phyloP scores from a whole-genome alignment of 306 rosid species.

The Malus asiatica region DNA sequence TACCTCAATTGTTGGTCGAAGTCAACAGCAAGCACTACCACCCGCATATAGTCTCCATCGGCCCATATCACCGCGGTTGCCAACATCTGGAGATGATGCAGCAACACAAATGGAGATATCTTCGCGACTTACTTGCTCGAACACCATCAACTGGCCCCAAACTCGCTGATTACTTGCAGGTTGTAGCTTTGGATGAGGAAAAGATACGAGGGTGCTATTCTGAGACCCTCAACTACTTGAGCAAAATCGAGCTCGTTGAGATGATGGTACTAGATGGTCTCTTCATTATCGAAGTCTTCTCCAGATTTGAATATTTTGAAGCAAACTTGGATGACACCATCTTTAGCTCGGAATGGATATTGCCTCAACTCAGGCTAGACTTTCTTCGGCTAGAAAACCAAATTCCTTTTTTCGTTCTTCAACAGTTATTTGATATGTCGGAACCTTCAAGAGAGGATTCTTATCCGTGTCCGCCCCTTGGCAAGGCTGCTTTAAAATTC shows the following conservation, averaged over 20 bases:
- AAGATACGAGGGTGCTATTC: slow-evolving; percentile 42
- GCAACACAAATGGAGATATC: slow-evolving; percentile 44
- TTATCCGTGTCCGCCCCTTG: background rate
- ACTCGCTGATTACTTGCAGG: slow-evolving; percentile 4
- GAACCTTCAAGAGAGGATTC: background rate
- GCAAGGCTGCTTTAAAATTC: slow-evolving; percentile 30
- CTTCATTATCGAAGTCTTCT: slow-evolving; percentile 43
- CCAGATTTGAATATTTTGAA: slow-evolving; percentile 15
- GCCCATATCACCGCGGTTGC: slow-evolving; percentile 42
- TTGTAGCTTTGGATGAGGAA: slow-evolving; percentile 16
- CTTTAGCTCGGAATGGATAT: slow-evolving; percentile 28
- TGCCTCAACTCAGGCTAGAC: slow-evolving; percentile 17
- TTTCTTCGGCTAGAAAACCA: slow-evolving; percentile 60
- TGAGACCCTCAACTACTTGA: slow-evolving; percentile 10
- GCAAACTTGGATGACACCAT: slow-evolving; percentile 26
- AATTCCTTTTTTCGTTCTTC: slow-evolving; percentile 47
- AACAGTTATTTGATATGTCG: slow-evolving; percentile 19
- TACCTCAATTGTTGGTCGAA: slow-evolving; percentile 31
- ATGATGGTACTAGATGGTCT: slow-evolving; percentile 60
- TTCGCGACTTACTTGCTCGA: slow-evolving; percentile 26
- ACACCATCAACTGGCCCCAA: background rate
- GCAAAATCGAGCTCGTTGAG: slow-evolving; percentile 21
- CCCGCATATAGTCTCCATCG: slow-evolving; percentile 55
- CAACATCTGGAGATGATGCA: slow-evolving; percentile 38
- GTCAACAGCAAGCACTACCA: slow-evolving; percentile 34